Conservation (phyloP, 2,329 filamentous ascomycete species). For the Bipolaris victoriae region DNA sequence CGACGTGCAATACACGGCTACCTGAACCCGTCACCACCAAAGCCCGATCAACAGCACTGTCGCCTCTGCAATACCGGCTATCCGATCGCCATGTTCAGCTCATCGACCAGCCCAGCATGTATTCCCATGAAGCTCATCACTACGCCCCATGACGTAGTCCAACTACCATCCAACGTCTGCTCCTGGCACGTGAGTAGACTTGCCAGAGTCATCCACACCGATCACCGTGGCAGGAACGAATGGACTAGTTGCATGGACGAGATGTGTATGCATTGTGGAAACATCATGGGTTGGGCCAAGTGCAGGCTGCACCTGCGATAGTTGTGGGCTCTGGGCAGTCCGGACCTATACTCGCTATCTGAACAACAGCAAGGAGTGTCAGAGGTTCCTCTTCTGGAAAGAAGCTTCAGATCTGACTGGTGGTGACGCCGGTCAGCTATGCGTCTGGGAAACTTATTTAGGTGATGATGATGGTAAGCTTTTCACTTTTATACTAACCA, state of each 20-base stretch:
- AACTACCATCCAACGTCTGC: slow-evolving; percentile 41
- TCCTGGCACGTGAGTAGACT: slow-evolving; percentile 44
- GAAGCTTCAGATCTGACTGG: background rate
- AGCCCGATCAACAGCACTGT: slow-evolving; percentile 34
- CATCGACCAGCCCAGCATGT: slow-evolving; percentile 40
- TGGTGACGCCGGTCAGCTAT: slow-evolving; percentile 18
- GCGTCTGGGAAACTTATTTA: slow-evolving; percentile 32
- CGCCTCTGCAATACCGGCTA: slow-evolving; percentile 41
- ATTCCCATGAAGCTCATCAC: slow-evolving; percentile 12
- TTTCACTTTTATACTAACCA: background rate
- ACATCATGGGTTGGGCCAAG: slow-evolving; percentile 31
- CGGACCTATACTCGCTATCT: slow-evolving; percentile 43
- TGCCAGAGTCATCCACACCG: slow-evolving; percentile 28
- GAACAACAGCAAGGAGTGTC: slow-evolving; percentile 35
- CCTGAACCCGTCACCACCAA: slow-evolving; percentile 19
- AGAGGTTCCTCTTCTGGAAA: slow-evolving; percentile 34
- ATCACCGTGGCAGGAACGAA: slow-evolving; percentile 29
- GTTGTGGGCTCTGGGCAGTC: slow-evolving; percentile 34
- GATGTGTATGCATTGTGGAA: slow-evolving; percentile 48
- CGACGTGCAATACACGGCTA: slow-evolving; percentile 39
- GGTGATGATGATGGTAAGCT: slow-evolving; percentile 22
- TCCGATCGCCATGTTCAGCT: slow-evolving; percentile 37
- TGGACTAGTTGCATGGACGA: slow-evolving; percentile 34
- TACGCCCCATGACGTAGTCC: slow-evolving; percentile 29
- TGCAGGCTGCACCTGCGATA: slow-evolving; percentile 42